phyloP scores from a whole-genome alignment of 2,329 filamentous ascomycete species.

The Xylariales sp. region DNA sequence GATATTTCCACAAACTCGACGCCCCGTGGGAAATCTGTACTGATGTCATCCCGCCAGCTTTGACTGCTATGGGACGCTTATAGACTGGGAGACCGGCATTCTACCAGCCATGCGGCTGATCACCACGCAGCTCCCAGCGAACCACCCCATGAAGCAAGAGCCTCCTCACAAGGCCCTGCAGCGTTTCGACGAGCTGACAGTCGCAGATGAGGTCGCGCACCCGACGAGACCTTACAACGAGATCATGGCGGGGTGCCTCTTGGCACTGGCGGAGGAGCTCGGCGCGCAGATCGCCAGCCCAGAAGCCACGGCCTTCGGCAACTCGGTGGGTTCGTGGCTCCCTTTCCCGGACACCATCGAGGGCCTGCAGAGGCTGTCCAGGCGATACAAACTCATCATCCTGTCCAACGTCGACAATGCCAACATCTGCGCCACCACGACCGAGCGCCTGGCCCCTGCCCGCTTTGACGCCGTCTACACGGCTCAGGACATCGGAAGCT shows the following conservation, averaged over 20 bases:
- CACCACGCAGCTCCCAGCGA: neutral
- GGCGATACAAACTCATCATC: conserved; percentile 54
- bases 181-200: no score
- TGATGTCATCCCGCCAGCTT: no score
- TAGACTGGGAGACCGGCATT: neutral
- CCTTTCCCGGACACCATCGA: conserved; percentile 44
- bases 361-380: conserved; percentile 43
- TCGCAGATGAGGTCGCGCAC: no score
- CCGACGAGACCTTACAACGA: no score
- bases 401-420: conserved; percentile 55
- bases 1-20: no score
- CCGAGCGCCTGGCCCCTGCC: conserved; percentile 42
- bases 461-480: conserved; percentile 61
- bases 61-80: neutral
- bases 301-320: neutral
- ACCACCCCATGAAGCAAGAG: no score
- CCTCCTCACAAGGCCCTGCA: no score
- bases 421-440: conserved; percentile 41
- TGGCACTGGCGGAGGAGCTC: neutral
- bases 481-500: conserved; percentile 66
- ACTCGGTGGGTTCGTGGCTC: neutral
- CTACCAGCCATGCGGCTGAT: neutral
- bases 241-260: no score
- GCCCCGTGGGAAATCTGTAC: no score
- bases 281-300: neutral